Evolutionary conservation across 2,329 filamentous ascomycete genomes (phyloP).

Genomic region (Colletotrichum somersetense): DNA sequence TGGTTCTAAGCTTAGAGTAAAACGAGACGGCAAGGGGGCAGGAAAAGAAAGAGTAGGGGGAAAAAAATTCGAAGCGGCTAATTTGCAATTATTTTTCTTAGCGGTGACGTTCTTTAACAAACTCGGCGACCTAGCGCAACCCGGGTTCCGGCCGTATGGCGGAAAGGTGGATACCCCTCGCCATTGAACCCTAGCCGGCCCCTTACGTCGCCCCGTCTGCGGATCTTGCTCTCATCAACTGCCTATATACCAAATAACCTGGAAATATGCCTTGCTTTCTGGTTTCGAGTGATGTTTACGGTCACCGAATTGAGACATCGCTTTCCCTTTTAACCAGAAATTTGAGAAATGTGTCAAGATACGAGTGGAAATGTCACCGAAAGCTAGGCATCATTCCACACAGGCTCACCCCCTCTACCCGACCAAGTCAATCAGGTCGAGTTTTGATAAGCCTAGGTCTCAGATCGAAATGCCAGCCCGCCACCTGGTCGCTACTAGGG

Average conservation of each 20-base stretch:
- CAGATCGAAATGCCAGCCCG: background rate
- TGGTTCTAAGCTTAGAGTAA: background rate
- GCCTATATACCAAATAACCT: background rate
- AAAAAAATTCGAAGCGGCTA: background rate
- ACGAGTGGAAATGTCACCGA: slow-evolving; percentile 1
- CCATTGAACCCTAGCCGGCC: background rate
- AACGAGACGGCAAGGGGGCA: background rate
- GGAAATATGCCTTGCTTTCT: background rate
- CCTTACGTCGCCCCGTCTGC: background rate
- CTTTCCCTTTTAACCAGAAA: background rate
- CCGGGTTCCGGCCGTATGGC: background rate
- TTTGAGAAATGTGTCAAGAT: slow-evolving; percentile 15
- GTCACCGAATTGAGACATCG: slow-evolving; percentile 1
- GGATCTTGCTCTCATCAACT: background rate
- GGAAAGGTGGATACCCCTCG: slow-evolving; percentile 3
- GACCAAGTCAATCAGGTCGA: slow-evolving; percentile 1
- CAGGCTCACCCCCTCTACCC: background rate
- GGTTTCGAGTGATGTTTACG: background rate
- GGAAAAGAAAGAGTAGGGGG: background rate
- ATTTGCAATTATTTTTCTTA: background rate
- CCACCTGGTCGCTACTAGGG: background rate
- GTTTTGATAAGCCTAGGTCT: slow-evolving; percentile 5
- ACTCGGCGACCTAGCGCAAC: background rate
- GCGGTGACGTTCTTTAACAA: background rate
- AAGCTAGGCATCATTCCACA: slow-evolving; percentile 5